Evolutionary conservation across 208 protist species (phyloP), one percentile per base, ranked within the genome.

Genomic region (Leishmania gerbilli): DNA sequence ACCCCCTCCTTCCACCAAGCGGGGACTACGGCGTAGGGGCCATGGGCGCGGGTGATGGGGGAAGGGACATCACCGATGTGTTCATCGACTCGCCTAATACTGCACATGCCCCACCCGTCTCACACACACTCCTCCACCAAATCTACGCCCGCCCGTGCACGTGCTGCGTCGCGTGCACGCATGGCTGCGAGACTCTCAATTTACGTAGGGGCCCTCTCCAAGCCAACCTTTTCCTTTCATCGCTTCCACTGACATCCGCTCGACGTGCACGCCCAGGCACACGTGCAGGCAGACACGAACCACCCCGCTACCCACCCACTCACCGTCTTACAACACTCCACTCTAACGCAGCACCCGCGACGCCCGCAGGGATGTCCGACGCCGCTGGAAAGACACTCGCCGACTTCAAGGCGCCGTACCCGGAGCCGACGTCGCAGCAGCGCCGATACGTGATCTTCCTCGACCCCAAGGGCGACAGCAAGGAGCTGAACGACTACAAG

Each of bases 381-480:
- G 13, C 15, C 3, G 75, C 40, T 69, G 37, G n/a, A 0, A 68
- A 85, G 62, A 92, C 75, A 8, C 89, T 95, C 68, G 86, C 80
- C 27, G 87, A 91, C 65, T 92, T 89, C 86, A 88, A 93, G 79
- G 92, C 87, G 3, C 92, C 92, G 21, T 96, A 94, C 87, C 92
- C 92, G 3, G 82, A 88, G 79, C 87, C 92, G 27, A 80, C 81
- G 2, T 64, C 86, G 21, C 85, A 91, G 31, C 91, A 96, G 83
- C 88, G 87, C 78, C 89, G 90, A 79, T 94, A 83, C 78, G 89
- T 93, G 51, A 92, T 96, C 74, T 91, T 91, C 79, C 90, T 94
- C 69, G 88, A 94, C 24, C 75, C 80, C 34, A 90, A 92, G 77
- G 84, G 76, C 31, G 79, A 90, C 71, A 78, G 84, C 5, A 80